These are phyloP conservation scores for Insectozyma bohioensis DNA, from an alignment of 1,139 yeast genomes.

Conservation along the genomic window DNA sequence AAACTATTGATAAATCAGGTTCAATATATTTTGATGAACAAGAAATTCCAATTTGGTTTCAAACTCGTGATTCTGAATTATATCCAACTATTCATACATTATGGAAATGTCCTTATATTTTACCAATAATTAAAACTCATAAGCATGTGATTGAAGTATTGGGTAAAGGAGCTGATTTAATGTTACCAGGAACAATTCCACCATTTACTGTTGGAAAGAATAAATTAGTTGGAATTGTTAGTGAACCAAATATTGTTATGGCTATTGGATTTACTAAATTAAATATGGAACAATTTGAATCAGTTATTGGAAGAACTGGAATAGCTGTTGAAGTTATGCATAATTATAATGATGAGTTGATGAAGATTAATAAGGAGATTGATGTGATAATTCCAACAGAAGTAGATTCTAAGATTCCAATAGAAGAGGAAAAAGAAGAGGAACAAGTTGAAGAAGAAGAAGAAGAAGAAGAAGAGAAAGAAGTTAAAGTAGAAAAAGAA, in stretches of 20 bases:
- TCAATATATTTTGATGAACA: slow-evolving; percentile 62
- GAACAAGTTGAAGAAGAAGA: slow-evolving; percentile 12
- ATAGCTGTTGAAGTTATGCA: slow-evolving; percentile 67
- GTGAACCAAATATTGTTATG: slow-evolving; percentile 60
- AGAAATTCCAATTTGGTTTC: slow-evolving; percentile 74
- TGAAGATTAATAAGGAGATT: slow-evolving; percentile 42
- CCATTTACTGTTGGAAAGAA: slow-evolving; percentile 60
- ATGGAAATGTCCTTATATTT: slow-evolving; percentile 66
- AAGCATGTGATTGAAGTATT: slow-evolving; percentile 65
- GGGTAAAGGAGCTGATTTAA: slow-evolving; percentile 79
- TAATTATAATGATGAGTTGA: slow-evolving; percentile 53
- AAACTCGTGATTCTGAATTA: slow-evolving; percentile 51
- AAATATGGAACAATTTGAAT: slow-evolving; percentile 45
- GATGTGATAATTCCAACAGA: slow-evolving; percentile 43
- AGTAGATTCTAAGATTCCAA: slow-evolving; percentile 25
- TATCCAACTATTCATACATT: slow-evolving; percentile 73
- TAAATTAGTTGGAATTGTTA: slow-evolving; percentile 70
- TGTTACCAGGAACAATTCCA: slow-evolving; percentile 87
- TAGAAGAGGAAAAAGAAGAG: slow-evolving; percentile 17
- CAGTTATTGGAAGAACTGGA: slow-evolving; percentile 58
- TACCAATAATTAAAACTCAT: slow-evolving; percentile 73
- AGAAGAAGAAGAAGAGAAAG: slow-evolving; percentile 10
- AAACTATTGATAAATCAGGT: slow-evolving; percentile 59
- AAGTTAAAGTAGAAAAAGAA: slow-evolving; percentile 18
- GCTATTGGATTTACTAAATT: slow-evolving; percentile 73